These are phyloP conservation scores for Salvia sclarea DNA, from an alignment of 305 asterid species.

Conservation along the genomic window DNA sequence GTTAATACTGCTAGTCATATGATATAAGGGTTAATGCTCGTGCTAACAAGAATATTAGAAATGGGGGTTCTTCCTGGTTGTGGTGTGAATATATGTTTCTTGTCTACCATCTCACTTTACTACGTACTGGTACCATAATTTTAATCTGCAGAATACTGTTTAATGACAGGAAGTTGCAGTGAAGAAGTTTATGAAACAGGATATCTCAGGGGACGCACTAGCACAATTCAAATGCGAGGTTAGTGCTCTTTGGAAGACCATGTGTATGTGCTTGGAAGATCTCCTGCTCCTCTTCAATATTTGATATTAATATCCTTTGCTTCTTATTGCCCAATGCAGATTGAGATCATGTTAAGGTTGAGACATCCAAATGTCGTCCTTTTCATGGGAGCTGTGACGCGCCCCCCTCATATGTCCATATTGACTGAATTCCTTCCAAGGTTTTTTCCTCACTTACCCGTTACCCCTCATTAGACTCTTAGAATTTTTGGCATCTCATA, in stretches of 20 bases:
- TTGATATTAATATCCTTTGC: slow-evolving; percentile 16
- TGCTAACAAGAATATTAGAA: slow-evolving; percentile 8
- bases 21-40: slow-evolving; percentile 17
- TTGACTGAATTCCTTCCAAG: slow-evolving; percentile 92
- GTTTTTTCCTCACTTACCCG: slow-evolving; percentile 41
- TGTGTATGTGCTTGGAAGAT: slow-evolving; percentile 14
- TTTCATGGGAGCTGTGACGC: slow-evolving; percentile 96
- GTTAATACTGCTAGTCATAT: slow-evolving; percentile 34
- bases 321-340: slow-evolving; percentile 44
- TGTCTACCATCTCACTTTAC: neutral
- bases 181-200: slow-evolving; percentile 92
- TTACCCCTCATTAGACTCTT: slow-evolving; percentile 3
- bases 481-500: neutral
- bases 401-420: slow-evolving; percentile 95
- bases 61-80: neutral
- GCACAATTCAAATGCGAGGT: slow-evolving; percentile 85
- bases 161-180: slow-evolving; percentile 87
- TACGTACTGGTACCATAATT: neutral
- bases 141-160: slow-evolving; percentile 2
- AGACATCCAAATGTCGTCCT: slow-evolving; percentile 97
- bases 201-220: slow-evolving; percentile 87
- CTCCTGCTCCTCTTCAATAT: slow-evolving; percentile 15
- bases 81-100: slow-evolving; percentile 3
- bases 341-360: slow-evolving; percentile 88
- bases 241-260: slow-evolving; percentile 27